Conservation (phyloP, 345 rosid genomes). For the Bruguiera parviflora region DNA sequence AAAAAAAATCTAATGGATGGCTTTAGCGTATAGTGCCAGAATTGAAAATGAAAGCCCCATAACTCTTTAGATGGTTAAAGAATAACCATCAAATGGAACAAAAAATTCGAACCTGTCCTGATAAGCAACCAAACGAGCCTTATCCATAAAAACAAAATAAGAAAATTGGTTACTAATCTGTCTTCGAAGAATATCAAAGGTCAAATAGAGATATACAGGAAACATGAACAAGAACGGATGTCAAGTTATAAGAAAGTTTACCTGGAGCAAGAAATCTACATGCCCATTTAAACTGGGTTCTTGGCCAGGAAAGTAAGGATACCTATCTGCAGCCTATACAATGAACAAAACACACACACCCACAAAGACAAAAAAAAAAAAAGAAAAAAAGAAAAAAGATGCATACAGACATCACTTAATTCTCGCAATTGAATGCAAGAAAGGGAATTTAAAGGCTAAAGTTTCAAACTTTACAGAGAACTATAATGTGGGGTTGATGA, state of each 20-base stretch:
- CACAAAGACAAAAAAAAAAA: not conserved
- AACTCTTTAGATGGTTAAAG: too few relatives aligned
- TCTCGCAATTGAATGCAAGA: too few relatives aligned
- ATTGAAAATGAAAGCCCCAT: too few relatives aligned
- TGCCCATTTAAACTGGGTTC: slow-evolving; percentile 80
- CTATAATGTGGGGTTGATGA: slow-evolving; percentile 5
- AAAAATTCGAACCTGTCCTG: too few relatives aligned
- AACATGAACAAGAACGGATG: not conserved
- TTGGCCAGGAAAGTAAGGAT: slow-evolving; percentile 88
- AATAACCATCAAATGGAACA: too few relatives aligned
- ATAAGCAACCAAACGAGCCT: too few relatives aligned
- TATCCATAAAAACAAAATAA: not conserved
- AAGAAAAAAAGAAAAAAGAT: not conserved
- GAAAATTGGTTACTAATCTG: not conserved
- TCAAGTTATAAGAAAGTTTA: slow-evolving; percentile 7
- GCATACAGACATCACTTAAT: not conserved
- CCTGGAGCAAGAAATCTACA: slow-evolving; percentile 84
- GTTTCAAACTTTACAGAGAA: not conserved
- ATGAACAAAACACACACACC: not conserved
- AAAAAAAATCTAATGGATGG: too few relatives aligned
- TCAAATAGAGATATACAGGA: not conserved
- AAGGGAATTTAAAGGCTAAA: not conserved
- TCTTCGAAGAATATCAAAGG: not conserved
- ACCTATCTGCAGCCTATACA: slow-evolving; percentile 61
- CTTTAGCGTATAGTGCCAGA: too few relatives aligned